Evolutionary conservation across 192 early-diverging fungal species (phyloP).

Genomic region (Phlyctochytrium bullatum): DNA sequence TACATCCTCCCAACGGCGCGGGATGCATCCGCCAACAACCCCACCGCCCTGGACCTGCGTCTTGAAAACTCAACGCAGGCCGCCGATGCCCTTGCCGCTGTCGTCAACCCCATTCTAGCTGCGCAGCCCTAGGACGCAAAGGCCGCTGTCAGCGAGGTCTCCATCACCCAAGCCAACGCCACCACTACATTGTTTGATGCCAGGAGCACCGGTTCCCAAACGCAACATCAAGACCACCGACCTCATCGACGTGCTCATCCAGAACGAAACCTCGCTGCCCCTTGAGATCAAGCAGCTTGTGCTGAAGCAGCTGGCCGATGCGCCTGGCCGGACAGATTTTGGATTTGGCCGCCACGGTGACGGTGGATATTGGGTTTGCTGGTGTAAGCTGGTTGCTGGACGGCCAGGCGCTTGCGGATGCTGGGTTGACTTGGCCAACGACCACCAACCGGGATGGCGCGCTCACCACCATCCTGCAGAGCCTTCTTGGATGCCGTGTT

Average conservation of each 20-base stretch:
- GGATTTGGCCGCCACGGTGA: constrained; percentile 5
- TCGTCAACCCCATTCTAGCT: constrained; percentile 44
- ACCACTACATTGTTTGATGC: constrained; percentile 31
- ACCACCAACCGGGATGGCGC: constrained; percentile 13
- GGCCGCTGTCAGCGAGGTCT: constrained; percentile 29
- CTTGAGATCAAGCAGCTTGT: constrained; percentile 19
- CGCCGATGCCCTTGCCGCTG: constrained; percentile 32
- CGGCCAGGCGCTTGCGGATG: constrained; percentile 16
- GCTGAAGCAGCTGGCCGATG: constrained; percentile 23
- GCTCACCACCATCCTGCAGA: constrained; percentile 26
- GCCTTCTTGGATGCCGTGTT: constrained; percentile 29
- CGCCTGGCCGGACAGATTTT: constrained; percentile 17
- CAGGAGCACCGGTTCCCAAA: constrained; percentile 12
- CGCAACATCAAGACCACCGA: constrained; percentile 22
- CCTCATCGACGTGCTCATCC: constrained; percentile 20
- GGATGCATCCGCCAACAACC: too few relatives aligned
- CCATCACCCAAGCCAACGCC: constrained; percentile 25
- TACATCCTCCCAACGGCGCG: too few relatives aligned
- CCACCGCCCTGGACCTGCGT: constrained; percentile 15
- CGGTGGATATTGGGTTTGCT: constrained; percentile 26
- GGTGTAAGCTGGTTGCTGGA: constrained; percentile 23
- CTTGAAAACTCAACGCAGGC: constrained; percentile 34
- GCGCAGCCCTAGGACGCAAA: constrained; percentile 22
- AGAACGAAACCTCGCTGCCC: constrained; percentile 22
- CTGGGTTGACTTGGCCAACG: constrained; percentile 4